A percentile compares a stretch with the other conserved stretches of the same genome.
Conservation (phyloP, 768 basidiomycete genomes). For the Lactifluus pinguis region DNA sequence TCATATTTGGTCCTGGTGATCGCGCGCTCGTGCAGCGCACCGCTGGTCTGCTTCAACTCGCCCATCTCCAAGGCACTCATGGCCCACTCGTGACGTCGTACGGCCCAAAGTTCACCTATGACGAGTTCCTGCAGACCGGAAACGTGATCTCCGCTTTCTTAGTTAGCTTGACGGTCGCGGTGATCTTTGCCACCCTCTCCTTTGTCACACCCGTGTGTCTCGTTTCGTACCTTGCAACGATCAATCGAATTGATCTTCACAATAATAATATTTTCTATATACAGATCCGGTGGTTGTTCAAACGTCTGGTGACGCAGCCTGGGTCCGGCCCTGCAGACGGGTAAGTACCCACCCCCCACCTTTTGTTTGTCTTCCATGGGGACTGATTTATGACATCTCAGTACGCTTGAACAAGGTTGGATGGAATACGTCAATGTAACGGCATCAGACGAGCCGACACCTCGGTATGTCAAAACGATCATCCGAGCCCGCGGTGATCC, state of each 20-base stretch:
- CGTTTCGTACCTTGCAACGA: not conserved
- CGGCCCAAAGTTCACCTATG: constrained; percentile 67
- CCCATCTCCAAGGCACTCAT: constrained; percentile 14
- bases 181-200: constrained; percentile 9
- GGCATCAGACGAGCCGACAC: constrained; percentile 35
- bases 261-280: not conserved
- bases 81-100: constrained; percentile 30
- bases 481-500: constrained; percentile 69
- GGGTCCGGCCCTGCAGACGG: constrained; percentile 57
- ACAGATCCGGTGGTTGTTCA: constrained; percentile 50
- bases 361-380: not conserved
- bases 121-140: constrained; percentile 49
- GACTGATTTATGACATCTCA: constrained; percentile 22
- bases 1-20: constrained; percentile 38
- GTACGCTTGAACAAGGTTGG: constrained; percentile 50
- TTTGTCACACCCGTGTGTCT: constrained; percentile 25
- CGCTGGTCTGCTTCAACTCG: constrained; percentile 41
- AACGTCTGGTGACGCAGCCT: constrained; percentile 40
- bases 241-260: not conserved
- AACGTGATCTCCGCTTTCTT: constrained; percentile 34
- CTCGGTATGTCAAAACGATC: constrained; percentile 47
- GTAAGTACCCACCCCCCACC: constrained; percentile 32
- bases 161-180: constrained; percentile 28
- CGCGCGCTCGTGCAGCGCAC: constrained; percentile 45
- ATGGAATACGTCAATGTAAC: constrained; percentile 65